Evolutionary conservation across 1,284 basidiomycete species (phyloP).

Genomic region (Trametes versicolor): DNA sequence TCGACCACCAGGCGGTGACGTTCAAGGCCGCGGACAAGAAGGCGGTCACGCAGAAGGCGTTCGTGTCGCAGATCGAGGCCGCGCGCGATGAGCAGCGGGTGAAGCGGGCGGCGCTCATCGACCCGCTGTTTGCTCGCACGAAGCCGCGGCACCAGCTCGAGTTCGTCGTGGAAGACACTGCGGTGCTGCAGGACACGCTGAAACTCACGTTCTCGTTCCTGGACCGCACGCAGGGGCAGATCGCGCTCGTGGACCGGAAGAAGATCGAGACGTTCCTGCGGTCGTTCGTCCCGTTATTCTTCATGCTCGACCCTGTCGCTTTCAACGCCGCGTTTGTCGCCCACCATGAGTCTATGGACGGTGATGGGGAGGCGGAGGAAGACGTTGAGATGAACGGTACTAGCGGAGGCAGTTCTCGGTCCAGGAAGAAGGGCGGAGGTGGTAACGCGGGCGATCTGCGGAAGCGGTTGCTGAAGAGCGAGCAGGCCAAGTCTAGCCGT

Average conservation of each 20-base stretch:
- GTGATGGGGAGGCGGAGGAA: slow-evolving; percentile 62
- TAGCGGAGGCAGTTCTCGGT: slow-evolving; percentile 45
- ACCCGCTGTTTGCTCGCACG: slow-evolving; percentile 80
- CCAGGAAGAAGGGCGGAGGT: slow-evolving; percentile 50
- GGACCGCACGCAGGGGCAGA: slow-evolving; percentile 85
- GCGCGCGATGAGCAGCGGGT: slow-evolving; percentile 88
- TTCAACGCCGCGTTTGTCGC: slow-evolving; percentile 77
- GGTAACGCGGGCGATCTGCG: slow-evolving; percentile 68
- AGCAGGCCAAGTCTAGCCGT: slow-evolving; percentile 76
- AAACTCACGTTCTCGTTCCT: slow-evolving; percentile 93
- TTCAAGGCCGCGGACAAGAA: slow-evolving; percentile 97
- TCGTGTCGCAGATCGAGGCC: slow-evolving; percentile 92
- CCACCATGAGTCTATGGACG: slow-evolving; percentile 51
- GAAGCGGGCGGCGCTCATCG: slow-evolving; percentile 78
- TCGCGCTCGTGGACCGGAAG: slow-evolving; percentile 78
- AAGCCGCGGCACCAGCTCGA: slow-evolving; percentile 83
- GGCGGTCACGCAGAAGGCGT: slow-evolving; percentile 82
- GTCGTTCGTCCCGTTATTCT: slow-evolving; percentile 80
- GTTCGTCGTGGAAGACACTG: slow-evolving; percentile 80
- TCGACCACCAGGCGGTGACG: slow-evolving; percentile 93
- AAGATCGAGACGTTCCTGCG: slow-evolving; percentile 89
- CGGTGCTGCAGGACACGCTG: slow-evolving; percentile 86
- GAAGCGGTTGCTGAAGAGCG: slow-evolving; percentile 80
- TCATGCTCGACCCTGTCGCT: slow-evolving; percentile 72
- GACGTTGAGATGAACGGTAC: slow-evolving; percentile 59